phyloP scores from a whole-genome alignment of 768 basidiomycete genomes.

The Russula foetens region DNA sequence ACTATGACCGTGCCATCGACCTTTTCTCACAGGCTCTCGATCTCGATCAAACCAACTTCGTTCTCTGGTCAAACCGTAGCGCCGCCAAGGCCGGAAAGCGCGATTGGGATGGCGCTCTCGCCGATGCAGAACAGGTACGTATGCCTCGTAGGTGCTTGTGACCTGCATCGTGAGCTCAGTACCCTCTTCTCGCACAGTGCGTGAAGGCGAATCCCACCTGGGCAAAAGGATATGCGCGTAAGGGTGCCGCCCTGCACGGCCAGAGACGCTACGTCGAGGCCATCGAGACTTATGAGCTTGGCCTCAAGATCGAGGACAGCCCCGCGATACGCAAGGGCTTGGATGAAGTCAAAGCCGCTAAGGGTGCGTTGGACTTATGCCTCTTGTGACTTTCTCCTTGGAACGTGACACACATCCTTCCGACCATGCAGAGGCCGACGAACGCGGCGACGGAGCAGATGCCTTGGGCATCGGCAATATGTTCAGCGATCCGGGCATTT shows the following conservation, averaged over 20 bases:
- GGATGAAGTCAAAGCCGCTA: conserved; percentile 80
- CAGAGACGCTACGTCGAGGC: conserved; percentile 72
- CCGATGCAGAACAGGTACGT: conserved; percentile 84
- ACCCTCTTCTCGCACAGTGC: conserved; percentile 42
- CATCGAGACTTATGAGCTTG: conserved; percentile 73
- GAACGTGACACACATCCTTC: neutral
- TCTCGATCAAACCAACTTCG: conserved; percentile 76
- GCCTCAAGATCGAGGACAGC: conserved; percentile 75
- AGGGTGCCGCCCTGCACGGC: conserved; percentile 91
- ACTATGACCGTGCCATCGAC: conserved; percentile 84
- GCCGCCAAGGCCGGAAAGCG: conserved; percentile 86
- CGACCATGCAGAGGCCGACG: conserved; percentile 29
- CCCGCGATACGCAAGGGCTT: conserved; percentile 80
- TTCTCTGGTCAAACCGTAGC: conserved; percentile 88
- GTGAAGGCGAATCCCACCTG: conserved; percentile 72
- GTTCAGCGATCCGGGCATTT: conserved; percentile 77
- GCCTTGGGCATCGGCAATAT: conserved; percentile 59
- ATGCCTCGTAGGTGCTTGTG: too few species aligned
- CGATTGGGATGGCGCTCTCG: conserved; percentile 64
- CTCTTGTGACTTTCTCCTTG: neutral
- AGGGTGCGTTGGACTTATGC: conserved; percentile 40
- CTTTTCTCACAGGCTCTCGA: conserved; percentile 77
- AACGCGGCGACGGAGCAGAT: conserved; percentile 35
- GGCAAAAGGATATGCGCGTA: conserved; percentile 86
- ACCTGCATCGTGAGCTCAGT: too few species aligned